Percentiles rank a stretch among this genome's conserved stretches.
phyloP scores from a whole-genome alignment of 2,329 filamentous ascomycete species.

The Stenocarpella maydis region DNA sequence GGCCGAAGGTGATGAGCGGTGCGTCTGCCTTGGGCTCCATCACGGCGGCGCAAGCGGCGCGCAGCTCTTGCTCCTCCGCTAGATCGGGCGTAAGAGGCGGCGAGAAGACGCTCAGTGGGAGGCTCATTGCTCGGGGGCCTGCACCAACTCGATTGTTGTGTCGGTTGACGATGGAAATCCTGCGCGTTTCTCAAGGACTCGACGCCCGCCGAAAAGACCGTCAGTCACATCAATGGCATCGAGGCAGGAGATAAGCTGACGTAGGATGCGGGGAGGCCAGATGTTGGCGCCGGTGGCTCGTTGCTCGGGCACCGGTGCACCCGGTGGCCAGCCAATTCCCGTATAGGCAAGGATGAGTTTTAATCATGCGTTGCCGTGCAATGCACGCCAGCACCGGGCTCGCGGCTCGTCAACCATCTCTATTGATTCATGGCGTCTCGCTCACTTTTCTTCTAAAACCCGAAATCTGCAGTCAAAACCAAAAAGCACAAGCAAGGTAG shows the following conservation, averaged over 20 bases:
- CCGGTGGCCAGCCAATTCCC: slow-evolving; percentile 12
- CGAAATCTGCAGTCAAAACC: slow-evolving; percentile 15
- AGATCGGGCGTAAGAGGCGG: slow-evolving; percentile 3
- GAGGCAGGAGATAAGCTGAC: slow-evolving; percentile 12
- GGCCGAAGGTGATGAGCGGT: slow-evolving; percentile 41
- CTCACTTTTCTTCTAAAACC: slow-evolving; percentile 13
- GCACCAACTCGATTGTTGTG: not conserved
- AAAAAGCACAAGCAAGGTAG: not conserved
- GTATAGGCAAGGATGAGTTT: slow-evolving; percentile 14
- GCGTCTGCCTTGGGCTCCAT: not conserved
- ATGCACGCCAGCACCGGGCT: not conserved
- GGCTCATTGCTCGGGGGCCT: not conserved
- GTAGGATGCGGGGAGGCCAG: slow-evolving; percentile 7
- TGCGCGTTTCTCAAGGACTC: not conserved
- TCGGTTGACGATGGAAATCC: not conserved
- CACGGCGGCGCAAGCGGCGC: slow-evolving; percentile 1
- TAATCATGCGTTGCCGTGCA: slow-evolving; percentile 19
- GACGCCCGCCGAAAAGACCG: not conserved
- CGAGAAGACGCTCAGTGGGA: slow-evolving; percentile 15
- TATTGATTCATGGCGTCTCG: slow-evolving; percentile 15
- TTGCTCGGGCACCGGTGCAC: slow-evolving; percentile 13
- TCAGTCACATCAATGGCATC: not conserved
- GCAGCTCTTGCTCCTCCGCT: not conserved
- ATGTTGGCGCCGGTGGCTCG: slow-evolving; percentile 7
- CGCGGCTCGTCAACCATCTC: slow-evolving; percentile 18